Percentiles rank a stretch among this genome's conserved stretches.
Evolutionary conservation across 2,329 filamentous ascomycete species (phyloP).

Genomic region (Triangularia setosa): DNA sequence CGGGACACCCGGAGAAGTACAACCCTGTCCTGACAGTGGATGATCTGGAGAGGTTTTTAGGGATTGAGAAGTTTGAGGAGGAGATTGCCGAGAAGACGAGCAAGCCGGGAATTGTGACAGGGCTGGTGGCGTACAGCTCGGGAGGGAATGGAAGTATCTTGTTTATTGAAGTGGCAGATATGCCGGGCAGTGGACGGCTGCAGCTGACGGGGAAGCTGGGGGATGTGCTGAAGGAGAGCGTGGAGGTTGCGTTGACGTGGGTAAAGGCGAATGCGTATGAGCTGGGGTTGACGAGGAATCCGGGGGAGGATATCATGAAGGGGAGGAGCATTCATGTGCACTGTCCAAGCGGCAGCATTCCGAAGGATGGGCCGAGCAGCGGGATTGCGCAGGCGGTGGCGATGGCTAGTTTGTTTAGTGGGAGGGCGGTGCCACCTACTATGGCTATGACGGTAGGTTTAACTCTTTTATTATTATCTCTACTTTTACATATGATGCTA

Average conservation of each 20-base stretch:
- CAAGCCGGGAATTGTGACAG: constrained; percentile 89
- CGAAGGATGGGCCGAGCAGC: constrained; percentile 84
- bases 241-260: constrained; percentile 94
- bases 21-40: constrained; percentile 67
- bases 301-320: constrained; percentile 91
- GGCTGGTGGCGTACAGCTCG: constrained; percentile 88
- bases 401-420: constrained; percentile 83
- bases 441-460: constrained; percentile 83
- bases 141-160: constrained; percentile 93
- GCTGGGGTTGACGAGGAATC: constrained; percentile 75
- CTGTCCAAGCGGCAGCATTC: constrained; percentile 89
- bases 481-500: background rate
- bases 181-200: constrained; percentile 88
- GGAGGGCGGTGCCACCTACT: constrained; percentile 79
- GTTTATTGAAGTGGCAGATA: constrained; percentile 97
- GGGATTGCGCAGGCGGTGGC: constrained; percentile 93
- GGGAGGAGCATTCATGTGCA: constrained; percentile 91
- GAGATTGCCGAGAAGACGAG: constrained; percentile 85
- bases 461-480: background rate
- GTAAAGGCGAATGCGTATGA: constrained; percentile 95
- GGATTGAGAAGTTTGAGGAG: constrained; percentile 90
- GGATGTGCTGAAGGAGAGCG: constrained; percentile 93
- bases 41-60: constrained; percentile 86
- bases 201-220: constrained; percentile 96
- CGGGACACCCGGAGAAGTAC: constrained; percentile 64